Evolutionary conservation across 2,329 filamentous ascomycete species (phyloP).

Genomic region (Ilyonectria sp.): DNA sequence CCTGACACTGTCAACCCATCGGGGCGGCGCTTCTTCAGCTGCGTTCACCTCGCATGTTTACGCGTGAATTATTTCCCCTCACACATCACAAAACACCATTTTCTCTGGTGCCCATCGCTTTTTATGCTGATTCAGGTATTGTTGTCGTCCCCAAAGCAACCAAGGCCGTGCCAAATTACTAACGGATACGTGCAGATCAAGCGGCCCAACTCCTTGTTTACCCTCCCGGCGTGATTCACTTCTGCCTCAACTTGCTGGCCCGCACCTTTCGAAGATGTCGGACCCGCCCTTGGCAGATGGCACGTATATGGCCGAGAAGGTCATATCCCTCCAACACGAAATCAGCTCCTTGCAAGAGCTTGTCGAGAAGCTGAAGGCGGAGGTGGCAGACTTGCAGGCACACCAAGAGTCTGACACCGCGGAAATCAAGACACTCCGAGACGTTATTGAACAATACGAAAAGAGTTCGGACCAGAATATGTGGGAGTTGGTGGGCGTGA

Average conservation of each 20-base stretch:
- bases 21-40: not conserved
- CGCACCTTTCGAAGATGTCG: not conserved
- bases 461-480: conserved; percentile 13
- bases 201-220: not conserved
- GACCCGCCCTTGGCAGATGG: not conserved
- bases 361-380: not conserved
- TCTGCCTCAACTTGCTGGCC: not conserved
- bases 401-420: not conserved
- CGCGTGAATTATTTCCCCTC: not conserved
- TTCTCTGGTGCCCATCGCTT: not conserved
- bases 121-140: not conserved
- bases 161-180: not conserved
- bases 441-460: not conserved
- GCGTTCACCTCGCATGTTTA: not conserved
- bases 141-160: not conserved
- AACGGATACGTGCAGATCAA: not conserved
- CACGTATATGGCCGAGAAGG: not conserved
- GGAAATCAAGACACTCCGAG: not conserved
- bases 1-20: not conserved
- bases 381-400: not conserved
- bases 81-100: not conserved
- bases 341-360: not conserved
- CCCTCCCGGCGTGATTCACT: not conserved
- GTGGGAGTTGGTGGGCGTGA: not conserved
- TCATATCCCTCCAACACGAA: not conserved